A percentile compares a stretch with the other conserved stretches of the same genome.
phyloP scores from a whole-genome alignment of 2,329 filamentous ascomycete species.

The Eutypa lata region DNA sequence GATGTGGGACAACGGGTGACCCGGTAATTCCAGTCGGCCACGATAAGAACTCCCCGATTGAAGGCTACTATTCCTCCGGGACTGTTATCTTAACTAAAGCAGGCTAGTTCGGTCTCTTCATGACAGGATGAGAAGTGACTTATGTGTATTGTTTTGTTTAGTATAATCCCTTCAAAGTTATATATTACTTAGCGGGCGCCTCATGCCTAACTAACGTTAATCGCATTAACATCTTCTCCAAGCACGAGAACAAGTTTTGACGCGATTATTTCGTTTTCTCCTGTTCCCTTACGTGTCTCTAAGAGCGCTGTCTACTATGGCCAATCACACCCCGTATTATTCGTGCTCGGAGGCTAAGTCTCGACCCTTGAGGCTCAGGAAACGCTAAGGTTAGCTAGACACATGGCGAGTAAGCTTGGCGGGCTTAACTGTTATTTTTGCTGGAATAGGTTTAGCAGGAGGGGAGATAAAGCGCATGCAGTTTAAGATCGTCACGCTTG shows the following conservation, averaged over 20 bases:
- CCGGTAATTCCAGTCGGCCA: not conserved
- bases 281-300: too few relatives aligned
- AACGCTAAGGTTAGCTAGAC: not conserved
- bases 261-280: too few relatives aligned
- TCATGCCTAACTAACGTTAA: too few relatives aligned
- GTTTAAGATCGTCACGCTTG: too few relatives aligned
- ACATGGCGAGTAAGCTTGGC: not conserved
- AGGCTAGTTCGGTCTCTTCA: not conserved
- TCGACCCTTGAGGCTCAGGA: not conserved
- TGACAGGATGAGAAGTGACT: not conserved
- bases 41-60: not conserved
- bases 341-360: not conserved
- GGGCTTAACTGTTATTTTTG: conserved; percentile 1
- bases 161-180: not conserved
- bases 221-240: too few relatives aligned
- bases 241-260: too few relatives aligned
- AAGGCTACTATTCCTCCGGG: not conserved
- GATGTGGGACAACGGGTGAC: not conserved
- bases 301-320: too few relatives aligned
- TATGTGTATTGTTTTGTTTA: not conserved
- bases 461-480: too few relatives aligned
- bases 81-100: conserved; percentile 13
- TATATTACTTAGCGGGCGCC: not conserved
- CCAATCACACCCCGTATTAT: too few relatives aligned
- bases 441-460: not conserved